Base-by-base conservation (phyloP, 1,139 yeast genomes). In the Zygosaccharomyces sapae region DNA sequence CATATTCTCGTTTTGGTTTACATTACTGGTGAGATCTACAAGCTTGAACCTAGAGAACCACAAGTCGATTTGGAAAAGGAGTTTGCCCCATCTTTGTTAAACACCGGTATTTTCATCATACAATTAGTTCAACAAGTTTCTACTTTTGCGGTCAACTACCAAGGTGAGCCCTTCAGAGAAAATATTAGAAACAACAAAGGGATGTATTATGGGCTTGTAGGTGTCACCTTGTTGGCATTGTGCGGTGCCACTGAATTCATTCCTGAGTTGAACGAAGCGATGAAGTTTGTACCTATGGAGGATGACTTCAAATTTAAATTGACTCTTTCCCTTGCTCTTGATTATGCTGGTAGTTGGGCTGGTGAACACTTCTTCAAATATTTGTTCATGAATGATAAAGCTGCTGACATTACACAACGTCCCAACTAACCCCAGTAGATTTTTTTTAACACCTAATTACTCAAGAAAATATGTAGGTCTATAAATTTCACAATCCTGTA, bases 91-190 rank as follows among this genome's bases (percentile, higher is more conserved):
- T 89, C 97, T 3, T 75, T 92, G 63, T 79, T 92, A 64, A 94
- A 94, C 71, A 92, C 98, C 29, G 97, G 97, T 59, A 90, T 92
- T 76, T 94, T 90, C 70, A 77, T 92, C 65, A 77, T 92, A 52
- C 97, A 90, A 70, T 77, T 92, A 59, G 95, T 96, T 18, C 97
- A 92, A 72, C 97, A 92, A 70, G 95, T 94, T 41, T 87, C 97
- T 9, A 92, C 99, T 0, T 92, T 92, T 73, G 97, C 97, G 12
- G 97, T 94, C 51, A 92, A 92, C 71, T 92, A 92, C 69, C 96
- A 88, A 72, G 99, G 99, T 43, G 81, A 86, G 57, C 99, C 99
- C 46, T 94, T 94, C 74, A 84, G 95, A 67, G 96, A 94, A 71
- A 81, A 89, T 52, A 85, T 92, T 60, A 75, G 76, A 49, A 95